Base-by-base conservation (phyloP, 352 stramenopile genomes). In the Globisporangium megalacanthum region DNA sequence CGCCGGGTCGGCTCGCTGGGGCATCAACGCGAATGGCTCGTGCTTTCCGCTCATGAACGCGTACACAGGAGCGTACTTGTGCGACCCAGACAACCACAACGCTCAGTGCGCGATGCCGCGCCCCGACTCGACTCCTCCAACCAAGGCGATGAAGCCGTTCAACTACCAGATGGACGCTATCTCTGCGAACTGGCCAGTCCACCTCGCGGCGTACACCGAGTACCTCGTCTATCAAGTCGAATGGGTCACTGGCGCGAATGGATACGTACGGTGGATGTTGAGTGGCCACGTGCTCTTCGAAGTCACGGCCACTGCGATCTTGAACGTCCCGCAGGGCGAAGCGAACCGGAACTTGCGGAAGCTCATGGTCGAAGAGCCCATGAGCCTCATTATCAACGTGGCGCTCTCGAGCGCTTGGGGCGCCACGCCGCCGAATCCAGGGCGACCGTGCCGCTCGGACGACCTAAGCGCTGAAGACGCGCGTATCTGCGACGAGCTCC, bases 361-460 rank as follows among this genome's bases (percentile, higher is more conserved):
- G 15, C 75, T 69, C 1, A 84, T 89, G 54, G 72, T 75, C 0
- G 81, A 92, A 44, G 94, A 98, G 63, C 92, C 92, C 8, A 94
- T 90, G 72, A 97, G 97, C 70, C 72, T 98, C 60, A 81, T 98
- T 54, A 67, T 98, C 51, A 98, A 98, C 73, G 95, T 96, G 20
- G 94, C 94, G 0, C 62, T 98, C 33, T 96, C 86, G n/a, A 70
- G 72, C n/a, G 66, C 86, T 56, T 98, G 94, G 94, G 89, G 75
- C 0, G 65, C 78, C 11, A 69, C 66, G 48, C 81, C 79, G 5
- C 79, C 78, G 6, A 88, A 91, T 52, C 58, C 66, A 0, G 78
- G 42, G 13, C 13, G 46, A 25, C 66, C 69, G 1, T 89, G 79
- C 35, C 77, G 80, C 11, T 75, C 75, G 33, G 67, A 88, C 51